Evolutionary conservation across 495 filamentous ascomycete species (phyloP).

Genomic region (Penicillium canescens): DNA sequence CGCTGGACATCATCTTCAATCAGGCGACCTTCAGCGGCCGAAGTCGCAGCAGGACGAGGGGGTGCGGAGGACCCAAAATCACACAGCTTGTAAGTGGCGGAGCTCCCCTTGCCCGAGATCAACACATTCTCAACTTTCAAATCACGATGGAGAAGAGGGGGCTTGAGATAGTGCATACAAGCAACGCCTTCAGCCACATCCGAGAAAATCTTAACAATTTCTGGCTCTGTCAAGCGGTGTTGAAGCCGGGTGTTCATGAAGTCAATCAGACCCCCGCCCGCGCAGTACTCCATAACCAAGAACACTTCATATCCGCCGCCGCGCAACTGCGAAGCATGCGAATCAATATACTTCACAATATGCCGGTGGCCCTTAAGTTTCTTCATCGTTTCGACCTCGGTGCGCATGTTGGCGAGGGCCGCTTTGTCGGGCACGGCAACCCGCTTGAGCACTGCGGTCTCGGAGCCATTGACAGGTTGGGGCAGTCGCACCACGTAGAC

Average conservation of each 20-base stretch:
- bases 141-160: slow-evolving; percentile 89
- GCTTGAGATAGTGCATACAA: slow-evolving; percentile 98
- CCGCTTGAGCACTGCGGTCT: slow-evolving; percentile 88
- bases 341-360: slow-evolving; percentile 98
- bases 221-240: slow-evolving; percentile 94
- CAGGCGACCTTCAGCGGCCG: slow-evolving; percentile 79
- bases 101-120: slow-evolving; percentile 65
- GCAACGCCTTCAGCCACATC: slow-evolving; percentile 96
- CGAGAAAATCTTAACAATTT: slow-evolving; percentile 94
- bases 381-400: slow-evolving; percentile 99
- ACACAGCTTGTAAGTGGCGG: slow-evolving; percentile 84
- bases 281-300: slow-evolving; percentile 91
- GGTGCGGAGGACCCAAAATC: slow-evolving; percentile 94
- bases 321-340: slow-evolving; percentile 89
- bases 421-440: slow-evolving; percentile 98
- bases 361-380: slow-evolving; percentile 92
- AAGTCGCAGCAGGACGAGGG: slow-evolving; percentile 80
- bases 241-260: slow-evolving; percentile 99
- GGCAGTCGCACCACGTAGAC: slow-evolving; percentile 93
- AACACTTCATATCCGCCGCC: slow-evolving; percentile 97
- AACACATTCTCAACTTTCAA: slow-evolving; percentile 98
- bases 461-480: slow-evolving; percentile 73
- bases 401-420: slow-evolving; percentile 91
- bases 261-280: slow-evolving; percentile 89
- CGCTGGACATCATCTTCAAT: slow-evolving; percentile 97